Evolutionary conservation across 2,329 filamentous ascomycete genomes (phyloP).

Genomic region (Pseudocercospora ulei): DNA sequence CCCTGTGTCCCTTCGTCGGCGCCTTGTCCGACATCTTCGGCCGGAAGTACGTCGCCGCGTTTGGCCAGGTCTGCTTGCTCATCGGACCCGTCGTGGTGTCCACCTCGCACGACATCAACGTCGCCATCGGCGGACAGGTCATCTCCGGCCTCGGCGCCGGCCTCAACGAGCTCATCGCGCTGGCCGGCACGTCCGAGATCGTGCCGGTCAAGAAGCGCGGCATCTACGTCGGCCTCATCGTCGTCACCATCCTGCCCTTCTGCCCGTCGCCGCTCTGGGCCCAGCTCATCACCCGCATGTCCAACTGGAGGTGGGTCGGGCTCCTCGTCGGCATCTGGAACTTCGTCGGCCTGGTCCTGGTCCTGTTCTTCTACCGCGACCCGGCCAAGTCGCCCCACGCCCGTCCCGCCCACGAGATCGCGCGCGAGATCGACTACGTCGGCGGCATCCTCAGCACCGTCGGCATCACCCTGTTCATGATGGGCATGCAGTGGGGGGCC

Average conservation of each 20-base stretch:
- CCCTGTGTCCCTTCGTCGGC: constrained; percentile 56
- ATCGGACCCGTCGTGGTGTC: constrained; percentile 52
- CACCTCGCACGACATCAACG: constrained; percentile 51
- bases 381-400: constrained; percentile 39
- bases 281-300: constrained; percentile 46
- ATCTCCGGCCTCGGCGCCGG: constrained; percentile 58
- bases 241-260: constrained; percentile 56
- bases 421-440: constrained; percentile 45
- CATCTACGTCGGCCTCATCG: constrained; percentile 51
- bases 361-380: constrained; percentile 47
- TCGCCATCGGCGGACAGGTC: constrained; percentile 53
- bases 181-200: constrained; percentile 59
- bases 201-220: constrained; percentile 57
- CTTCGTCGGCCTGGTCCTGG: constrained; percentile 45
- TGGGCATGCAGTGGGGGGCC: constrained; percentile 35
- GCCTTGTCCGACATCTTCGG: constrained; percentile 55
- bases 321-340: constrained; percentile 47
- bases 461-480: constrained; percentile 46
- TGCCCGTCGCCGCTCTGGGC: constrained; percentile 54
- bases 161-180: constrained; percentile 58
- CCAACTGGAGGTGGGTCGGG: constrained; percentile 50
- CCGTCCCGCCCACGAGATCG: constrained; percentile 37
- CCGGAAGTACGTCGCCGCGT: constrained; percentile 50
- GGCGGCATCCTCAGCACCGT: constrained; percentile 45
- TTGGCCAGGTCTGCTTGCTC: constrained; percentile 47